phyloP scores from a whole-genome alignment of 2,329 filamentous ascomycete species.

The Ophiostoma ips region DNA sequence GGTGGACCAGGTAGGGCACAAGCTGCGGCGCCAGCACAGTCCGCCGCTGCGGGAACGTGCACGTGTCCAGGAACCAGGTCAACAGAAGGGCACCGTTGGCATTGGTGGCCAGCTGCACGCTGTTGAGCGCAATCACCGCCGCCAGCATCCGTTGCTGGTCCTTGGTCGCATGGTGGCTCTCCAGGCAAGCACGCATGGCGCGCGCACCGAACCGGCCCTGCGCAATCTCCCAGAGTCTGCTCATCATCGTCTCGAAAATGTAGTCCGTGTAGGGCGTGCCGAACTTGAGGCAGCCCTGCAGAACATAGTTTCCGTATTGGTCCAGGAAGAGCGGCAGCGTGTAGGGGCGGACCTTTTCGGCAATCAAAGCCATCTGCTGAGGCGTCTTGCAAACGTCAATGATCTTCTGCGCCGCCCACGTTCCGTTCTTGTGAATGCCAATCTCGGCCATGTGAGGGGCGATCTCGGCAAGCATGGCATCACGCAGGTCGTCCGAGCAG shows the following conservation, averaged over 20 bases:
- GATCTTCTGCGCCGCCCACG: constrained; percentile 98
- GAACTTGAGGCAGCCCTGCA: constrained; percentile 92
- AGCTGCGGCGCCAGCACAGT: constrained; percentile 85
- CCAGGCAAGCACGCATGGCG: constrained; percentile 91
- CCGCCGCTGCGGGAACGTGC: constrained; percentile 82
- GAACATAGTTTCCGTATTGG: constrained; percentile 96
- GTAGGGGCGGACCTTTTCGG: constrained; percentile 72
- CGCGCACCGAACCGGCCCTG: constrained; percentile 90
- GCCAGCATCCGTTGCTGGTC: constrained; percentile 93
- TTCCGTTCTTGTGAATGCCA: constrained; percentile 97
- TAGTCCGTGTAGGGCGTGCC: constrained; percentile 82
- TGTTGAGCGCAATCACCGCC: constrained; percentile 88
- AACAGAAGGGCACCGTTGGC: constrained; percentile 86
- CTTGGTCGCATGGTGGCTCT: constrained; percentile 89
- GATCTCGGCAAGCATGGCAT: constrained; percentile 81
- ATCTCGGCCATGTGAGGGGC: constrained; percentile 89
- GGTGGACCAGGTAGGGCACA: constrained; percentile 81
- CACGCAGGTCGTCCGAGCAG: constrained; percentile 79
- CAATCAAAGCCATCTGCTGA: constrained; percentile 69
- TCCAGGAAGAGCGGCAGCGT: constrained; percentile 87
- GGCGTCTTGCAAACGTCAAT: constrained; percentile 88
- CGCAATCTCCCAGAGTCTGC: constrained; percentile 80
- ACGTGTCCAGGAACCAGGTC: constrained; percentile 97
- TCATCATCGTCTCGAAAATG: constrained; percentile 96
- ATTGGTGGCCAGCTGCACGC: constrained; percentile 90